Evolutionary conservation across 1,139 yeast genomes (phyloP).

Genomic region (Kodamaea ohmeri): DNA sequence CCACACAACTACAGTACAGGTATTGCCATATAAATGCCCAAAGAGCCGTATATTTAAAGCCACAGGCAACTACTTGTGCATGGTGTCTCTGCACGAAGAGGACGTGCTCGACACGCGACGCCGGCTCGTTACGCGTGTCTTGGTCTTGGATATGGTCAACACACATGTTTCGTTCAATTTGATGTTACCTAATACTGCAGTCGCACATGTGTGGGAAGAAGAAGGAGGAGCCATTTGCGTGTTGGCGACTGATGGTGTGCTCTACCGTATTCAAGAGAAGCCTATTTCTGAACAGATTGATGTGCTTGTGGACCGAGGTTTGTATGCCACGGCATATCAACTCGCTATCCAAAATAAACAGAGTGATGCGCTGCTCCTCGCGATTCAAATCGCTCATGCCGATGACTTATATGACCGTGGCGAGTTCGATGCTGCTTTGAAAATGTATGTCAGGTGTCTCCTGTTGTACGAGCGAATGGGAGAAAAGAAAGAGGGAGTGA

Average conservation of each 20-base stretch:
- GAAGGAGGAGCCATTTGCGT: conserved; percentile 56
- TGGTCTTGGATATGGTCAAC: conserved; percentile 66
- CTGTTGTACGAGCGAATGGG: conserved; percentile 17
- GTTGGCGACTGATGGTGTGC: conserved; percentile 71
- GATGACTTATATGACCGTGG: conserved; percentile 67
- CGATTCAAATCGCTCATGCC: conserved; percentile 67
- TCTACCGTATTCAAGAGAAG: conserved; percentile 69
- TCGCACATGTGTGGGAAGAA: conserved; percentile 50
- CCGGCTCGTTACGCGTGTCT: conserved; percentile 42
- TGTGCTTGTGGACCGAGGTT: conserved; percentile 64
- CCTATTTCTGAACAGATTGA: conserved; percentile 66
- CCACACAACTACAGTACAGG: conserved; percentile 52
- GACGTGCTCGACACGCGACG: conserved; percentile 12
- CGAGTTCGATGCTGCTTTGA: conserved; percentile 66
- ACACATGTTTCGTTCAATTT: conserved; percentile 63
- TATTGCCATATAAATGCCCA: conserved; percentile 56
- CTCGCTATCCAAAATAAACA: conserved; percentile 54
- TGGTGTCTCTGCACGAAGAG: conserved; percentile 50
- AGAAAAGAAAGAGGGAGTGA: neutral
- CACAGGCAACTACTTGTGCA: conserved; percentile 44
- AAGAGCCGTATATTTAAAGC: conserved; percentile 53
- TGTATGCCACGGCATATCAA: conserved; percentile 70
- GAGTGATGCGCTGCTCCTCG: conserved; percentile 38
- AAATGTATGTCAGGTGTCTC: conserved; percentile 55
- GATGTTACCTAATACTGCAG: conserved; percentile 61